Percentiles rank a stretch among this genome's conserved stretches.
Conservation (phyloP, 2,329 filamentous ascomycete species). For the Calonectria honghensis region DNA sequence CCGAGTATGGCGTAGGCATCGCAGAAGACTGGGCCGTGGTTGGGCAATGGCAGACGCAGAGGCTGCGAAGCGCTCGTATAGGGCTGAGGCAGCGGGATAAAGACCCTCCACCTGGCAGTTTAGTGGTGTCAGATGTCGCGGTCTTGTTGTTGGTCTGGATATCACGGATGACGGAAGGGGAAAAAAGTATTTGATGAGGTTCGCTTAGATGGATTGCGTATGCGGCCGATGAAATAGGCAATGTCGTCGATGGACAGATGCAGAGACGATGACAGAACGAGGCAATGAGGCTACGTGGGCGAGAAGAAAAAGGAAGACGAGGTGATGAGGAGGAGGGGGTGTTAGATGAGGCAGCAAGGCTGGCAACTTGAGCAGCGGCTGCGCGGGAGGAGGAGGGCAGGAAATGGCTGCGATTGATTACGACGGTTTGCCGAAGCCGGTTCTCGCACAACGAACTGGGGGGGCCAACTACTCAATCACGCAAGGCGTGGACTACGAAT, state of each 20-base stretch:
- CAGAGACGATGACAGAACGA: background rate
- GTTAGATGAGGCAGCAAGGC: slow-evolving; percentile 32
- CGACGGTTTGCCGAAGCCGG: slow-evolving; percentile 30
- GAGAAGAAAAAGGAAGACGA: slow-evolving; percentile 11
- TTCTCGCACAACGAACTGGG: slow-evolving; percentile 10
- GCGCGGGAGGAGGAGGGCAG: background rate
- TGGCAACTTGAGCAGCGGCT: background rate
- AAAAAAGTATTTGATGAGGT: background rate
- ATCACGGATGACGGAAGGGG: background rate
- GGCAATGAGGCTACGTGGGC: background rate
- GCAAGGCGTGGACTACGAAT: slow-evolving; percentile 21
- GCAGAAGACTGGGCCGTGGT: slow-evolving; percentile 22
- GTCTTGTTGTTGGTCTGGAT: slow-evolving; percentile 2
- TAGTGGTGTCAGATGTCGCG: slow-evolving; percentile 25
- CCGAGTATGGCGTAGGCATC: slow-evolving; percentile 69
- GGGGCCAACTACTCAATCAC: slow-evolving; percentile 15
- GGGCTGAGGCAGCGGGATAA: slow-evolving; percentile 28
- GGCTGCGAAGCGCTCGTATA: slow-evolving; percentile 18
- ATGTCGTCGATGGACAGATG: slow-evolving; percentile 11
- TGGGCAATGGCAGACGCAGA: background rate
- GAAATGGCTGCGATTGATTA: slow-evolving; percentile 13
- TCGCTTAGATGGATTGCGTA: slow-evolving; percentile 25
- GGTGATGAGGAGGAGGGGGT: background rate
- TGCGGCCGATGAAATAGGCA: slow-evolving; percentile 8
- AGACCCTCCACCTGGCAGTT: background rate